Evolutionary conservation across 768 basidiomycete species (phyloP), one percentile per base, ranked within the genome.

Genomic region (Boletus subcaerulescens): DNA sequence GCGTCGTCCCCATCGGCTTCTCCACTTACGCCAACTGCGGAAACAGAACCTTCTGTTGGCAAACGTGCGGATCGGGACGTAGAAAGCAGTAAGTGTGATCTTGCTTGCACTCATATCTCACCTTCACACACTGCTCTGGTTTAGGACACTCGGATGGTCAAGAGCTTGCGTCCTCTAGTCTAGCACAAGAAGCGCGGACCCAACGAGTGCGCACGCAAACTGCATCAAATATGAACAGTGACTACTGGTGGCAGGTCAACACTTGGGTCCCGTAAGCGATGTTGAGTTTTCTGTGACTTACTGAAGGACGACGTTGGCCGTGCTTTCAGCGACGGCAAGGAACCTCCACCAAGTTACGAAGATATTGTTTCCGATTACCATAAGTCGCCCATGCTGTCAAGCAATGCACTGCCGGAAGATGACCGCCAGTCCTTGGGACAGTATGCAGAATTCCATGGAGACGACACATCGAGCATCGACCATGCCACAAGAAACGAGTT

Each of bases 301-400:
- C 4, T 47, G 41, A 44, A 18, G 2, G 15, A 49, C 22, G 11
- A 55, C 3, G 7, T 24, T 45, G 17, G 9, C 5, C 17, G 26
- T 2, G 12, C 3, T 3, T 14, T 14, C 33, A 33, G 60, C 5
- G 52, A 46, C 14, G 35, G 14, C 8, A 24, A 52, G 5, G 57
- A 50, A 15, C 53, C 57, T 41, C 61, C 60, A 14, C 60, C 61
- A 18, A 62, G 53, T 18, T 60, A 60, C 12, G n/a, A 63, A 18
- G 61, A 56, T 8, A 40, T 36, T 11, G 10, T 45, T 31, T 42
- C 50, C 26, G 15, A 43, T 35, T 15, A 36, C 6, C 6, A 46
- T 1, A 0, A n/a, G 18, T 45, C 32, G 18, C 8, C 20, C 17
- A 22, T 39, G 18, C 20, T 20, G 1, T 13, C 31, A 3, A 26